Base-by-base conservation (phyloP, 768 basidiomycete species). In the Leccinum pellstonianum region DNA sequence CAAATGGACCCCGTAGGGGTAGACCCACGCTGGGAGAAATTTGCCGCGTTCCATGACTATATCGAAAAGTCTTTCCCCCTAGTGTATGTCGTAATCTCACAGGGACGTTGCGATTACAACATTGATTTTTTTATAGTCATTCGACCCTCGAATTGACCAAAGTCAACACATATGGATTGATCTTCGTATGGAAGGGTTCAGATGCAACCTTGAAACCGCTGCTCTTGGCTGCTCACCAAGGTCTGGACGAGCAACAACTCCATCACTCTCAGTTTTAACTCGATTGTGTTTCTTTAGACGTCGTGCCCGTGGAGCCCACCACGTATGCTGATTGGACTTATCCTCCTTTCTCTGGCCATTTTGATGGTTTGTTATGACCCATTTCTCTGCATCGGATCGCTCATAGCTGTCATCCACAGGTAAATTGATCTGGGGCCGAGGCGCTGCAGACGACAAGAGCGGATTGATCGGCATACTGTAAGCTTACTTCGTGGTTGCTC, bases 401-500 rank as follows among this genome's bases (percentile, higher is more conserved):
- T 25, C 29, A 59, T 14, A n/a, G 3, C 41, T 23, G 6, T 50
- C 31, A 47, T 54, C 19, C 27, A 25, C 47, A 70, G 78, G 77
- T 7, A 70, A 72, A 2, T 69, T 70, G 55, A 70, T 85, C 43
- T 84, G 81, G 82, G 82, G 83, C 17, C 72, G 82, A 52, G 83
- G 84, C 3, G 71, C 74, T 21, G 69, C 65, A 41, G 84, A 85
- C 62, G 80, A 83, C 69, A 94, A 94, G 76, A 83, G 81, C 52
- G 86, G 84, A n/a, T 67, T 90, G 50, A 84, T 90, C 57, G 82
- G 82, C n/a, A 83, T 83, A 66, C 75, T 88, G 88, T 87, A 65
- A 59, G 60, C 29, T 19, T 17, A 52, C 38, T 57, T 27, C 19
- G 17, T 35, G 52, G 25, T 29, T 41, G 56, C n/a, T 54, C 21